phyloP scores from a whole-genome alignment of 441 rosid species.

The Jatropha multifida region DNA sequence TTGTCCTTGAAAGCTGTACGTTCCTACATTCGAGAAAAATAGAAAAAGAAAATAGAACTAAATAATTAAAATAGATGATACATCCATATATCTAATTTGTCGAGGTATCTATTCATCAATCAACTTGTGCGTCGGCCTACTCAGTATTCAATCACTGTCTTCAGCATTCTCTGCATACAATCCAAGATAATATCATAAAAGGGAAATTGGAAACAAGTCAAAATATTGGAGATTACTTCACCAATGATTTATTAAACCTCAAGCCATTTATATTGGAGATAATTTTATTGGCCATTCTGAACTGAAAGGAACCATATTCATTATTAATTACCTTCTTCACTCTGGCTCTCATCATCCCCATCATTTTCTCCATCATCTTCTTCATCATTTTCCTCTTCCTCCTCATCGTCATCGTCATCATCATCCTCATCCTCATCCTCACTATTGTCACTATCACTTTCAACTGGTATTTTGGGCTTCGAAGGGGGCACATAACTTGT shows the following conservation, averaged over 20 bases:
- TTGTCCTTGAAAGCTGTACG: constrained; percentile 21
- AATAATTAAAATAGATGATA: constrained; percentile 9
- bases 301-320: constrained; percentile 8
- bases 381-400: constrained; percentile 28
- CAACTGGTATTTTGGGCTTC: constrained; percentile 61
- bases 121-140: constrained; percentile 21
- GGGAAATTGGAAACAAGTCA: neutral
- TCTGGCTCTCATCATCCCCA: constrained; percentile 40
- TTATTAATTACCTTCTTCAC: constrained; percentile 51
- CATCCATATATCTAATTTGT: constrained; percentile 20
- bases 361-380: constrained; percentile 34
- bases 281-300: constrained; percentile 3
- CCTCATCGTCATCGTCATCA: constrained; percentile 35
- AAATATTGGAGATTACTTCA: neutral
- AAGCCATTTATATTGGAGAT: constrained; percentile 1
- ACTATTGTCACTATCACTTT: constrained; percentile 35
- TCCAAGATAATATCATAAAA: neutral
- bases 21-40: constrained; percentile 11
- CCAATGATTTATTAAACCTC: neutral
- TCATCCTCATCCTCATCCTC: constrained; percentile 32
- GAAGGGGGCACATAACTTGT: constrained; percentile 61
- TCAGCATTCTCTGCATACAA: constrained; percentile 41
- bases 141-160: constrained; percentile 42
- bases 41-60: neutral
- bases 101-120: constrained; percentile 16